These are phyloP conservation scores for Cadophora sp. DNA, from an alignment of 2,329 filamentous ascomycete species.

Conservation along the genomic window DNA sequence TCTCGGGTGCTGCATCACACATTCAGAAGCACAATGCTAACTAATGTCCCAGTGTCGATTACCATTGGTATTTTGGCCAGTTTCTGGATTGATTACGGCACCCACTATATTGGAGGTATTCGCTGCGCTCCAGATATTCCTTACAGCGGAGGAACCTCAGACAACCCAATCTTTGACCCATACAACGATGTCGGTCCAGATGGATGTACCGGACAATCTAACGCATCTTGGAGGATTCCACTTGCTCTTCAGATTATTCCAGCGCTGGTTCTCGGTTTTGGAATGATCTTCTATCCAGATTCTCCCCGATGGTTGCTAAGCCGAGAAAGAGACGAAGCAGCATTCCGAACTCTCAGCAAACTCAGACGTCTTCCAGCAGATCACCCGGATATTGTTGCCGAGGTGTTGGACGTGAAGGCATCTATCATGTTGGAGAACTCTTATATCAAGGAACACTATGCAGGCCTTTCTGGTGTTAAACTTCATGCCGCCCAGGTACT, in stretches of 20 bases:
- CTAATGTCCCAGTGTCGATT: too few species aligned
- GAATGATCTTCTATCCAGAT: constrained; percentile 66
- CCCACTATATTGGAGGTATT: constrained; percentile 40
- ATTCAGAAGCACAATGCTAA: too few species aligned
- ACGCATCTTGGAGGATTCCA: constrained; percentile 64
- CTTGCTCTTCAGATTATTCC: constrained; percentile 61
- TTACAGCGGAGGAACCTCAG: constrained; percentile 34
- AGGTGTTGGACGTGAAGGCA: constrained; percentile 65
- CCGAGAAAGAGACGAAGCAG: constrained; percentile 61
- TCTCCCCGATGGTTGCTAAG: constrained; percentile 64
- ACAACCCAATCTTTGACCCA: constrained; percentile 31
- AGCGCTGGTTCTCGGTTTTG: constrained; percentile 59
- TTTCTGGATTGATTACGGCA: constrained; percentile 44
- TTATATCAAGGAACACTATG: constrained; percentile 57
- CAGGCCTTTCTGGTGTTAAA: constrained; percentile 38
- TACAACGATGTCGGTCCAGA: constrained; percentile 33
- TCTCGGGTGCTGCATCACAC: too few species aligned
- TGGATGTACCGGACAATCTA: constrained; percentile 39
- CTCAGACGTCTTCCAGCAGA: constrained; percentile 56
- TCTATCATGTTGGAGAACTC: constrained; percentile 64
- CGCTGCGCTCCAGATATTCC: constrained; percentile 36
- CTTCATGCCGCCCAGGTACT: constrained; percentile 22
- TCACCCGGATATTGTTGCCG: constrained; percentile 58
- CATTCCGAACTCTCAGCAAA: constrained; percentile 55
- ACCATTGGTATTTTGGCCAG: constrained; percentile 43